Evolutionary conservation across 495 filamentous ascomycete genomes (phyloP).

Genomic region (Staphylotrichum longicolle): DNA sequence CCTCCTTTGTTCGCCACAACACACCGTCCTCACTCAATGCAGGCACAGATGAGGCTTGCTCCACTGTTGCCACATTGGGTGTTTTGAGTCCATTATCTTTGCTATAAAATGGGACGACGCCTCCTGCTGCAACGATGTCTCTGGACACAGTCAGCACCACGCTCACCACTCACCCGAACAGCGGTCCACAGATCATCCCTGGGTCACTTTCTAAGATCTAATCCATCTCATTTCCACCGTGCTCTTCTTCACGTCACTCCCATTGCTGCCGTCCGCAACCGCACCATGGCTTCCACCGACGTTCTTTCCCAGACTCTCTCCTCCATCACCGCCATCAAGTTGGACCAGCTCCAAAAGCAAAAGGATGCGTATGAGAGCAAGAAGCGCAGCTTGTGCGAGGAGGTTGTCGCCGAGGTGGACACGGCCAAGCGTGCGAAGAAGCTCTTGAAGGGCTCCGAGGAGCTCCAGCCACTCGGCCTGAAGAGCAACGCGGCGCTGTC

Average conservation of each 20-base stretch:
- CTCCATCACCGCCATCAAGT: constrained; percentile 65
- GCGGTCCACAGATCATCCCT: background rate
- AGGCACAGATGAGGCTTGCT: background rate
- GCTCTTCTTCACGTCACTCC: background rate
- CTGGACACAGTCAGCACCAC: background rate
- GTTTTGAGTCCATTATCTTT: background rate
- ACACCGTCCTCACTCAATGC: background rate
- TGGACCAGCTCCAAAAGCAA: constrained; percentile 59
- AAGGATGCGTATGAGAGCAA: constrained; percentile 49
- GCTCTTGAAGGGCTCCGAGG: constrained; percentile 32
- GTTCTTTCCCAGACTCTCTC: constrained; percentile 59
- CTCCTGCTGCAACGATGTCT: background rate
- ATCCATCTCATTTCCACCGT: background rate
- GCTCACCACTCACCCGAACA: background rate
- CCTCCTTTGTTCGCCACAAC: background rate
- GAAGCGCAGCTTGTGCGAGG: constrained; percentile 36
- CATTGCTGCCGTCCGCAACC: background rate
- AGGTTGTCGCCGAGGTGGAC: constrained; percentile 29
- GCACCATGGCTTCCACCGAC: constrained; percentile 32
- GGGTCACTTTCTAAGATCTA: background rate
- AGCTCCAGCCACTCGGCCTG: constrained; percentile 24
- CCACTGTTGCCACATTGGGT: background rate
- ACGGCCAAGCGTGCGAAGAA: constrained; percentile 32
- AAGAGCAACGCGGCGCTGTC: constrained; percentile 21
- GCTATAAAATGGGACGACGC: constrained; percentile 4